Conservation (phyloP, 371 early-diverging fungal genomes). For the Massospora cicadina region DNA sequence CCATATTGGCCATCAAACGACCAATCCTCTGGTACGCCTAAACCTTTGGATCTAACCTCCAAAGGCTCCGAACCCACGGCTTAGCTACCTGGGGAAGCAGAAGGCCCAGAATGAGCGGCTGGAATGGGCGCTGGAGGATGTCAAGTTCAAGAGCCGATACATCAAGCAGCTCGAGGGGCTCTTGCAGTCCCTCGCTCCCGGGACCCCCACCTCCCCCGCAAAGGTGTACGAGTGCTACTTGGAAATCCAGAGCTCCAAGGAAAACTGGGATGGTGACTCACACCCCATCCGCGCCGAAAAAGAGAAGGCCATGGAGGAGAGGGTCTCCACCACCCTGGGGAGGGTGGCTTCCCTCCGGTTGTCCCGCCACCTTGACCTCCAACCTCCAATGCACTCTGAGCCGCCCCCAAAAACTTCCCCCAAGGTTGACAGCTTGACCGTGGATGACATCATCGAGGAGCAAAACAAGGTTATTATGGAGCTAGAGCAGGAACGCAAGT, state of each 20-base stretch:
- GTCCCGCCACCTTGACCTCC: not conserved
- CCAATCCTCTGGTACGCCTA: not conserved
- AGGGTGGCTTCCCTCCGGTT: conserved; percentile 5
- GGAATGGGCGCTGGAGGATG: not conserved
- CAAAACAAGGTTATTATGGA: conserved; percentile 22
- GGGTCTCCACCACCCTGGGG: not conserved
- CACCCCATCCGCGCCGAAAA: not conserved
- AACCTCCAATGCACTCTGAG: conserved; percentile 14
- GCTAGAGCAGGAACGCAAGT: conserved; percentile 19
- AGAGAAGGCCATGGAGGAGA: conserved; percentile 6
- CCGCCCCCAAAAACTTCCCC: conserved; percentile 15
- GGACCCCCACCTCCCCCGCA: not conserved
- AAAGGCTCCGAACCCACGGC: not conserved
- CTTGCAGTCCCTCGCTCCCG: not conserved
- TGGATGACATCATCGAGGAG: conserved; percentile 21
- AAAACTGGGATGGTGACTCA: not conserved
- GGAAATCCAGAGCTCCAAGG: not conserved
- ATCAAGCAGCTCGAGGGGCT: conserved; percentile 7
- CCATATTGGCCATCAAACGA: conserved; percentile 22
- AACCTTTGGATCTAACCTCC: not conserved
- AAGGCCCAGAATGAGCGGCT: not conserved
- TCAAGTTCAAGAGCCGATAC: conserved; percentile 7
- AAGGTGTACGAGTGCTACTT: not conserved
- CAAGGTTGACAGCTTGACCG: conserved; percentile 20
- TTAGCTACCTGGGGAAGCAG: conserved; percentile 3